Evolutionary conservation across 371 early-diverging fungal species (phyloP).

Genomic region (Chytridiales sp.): DNA sequence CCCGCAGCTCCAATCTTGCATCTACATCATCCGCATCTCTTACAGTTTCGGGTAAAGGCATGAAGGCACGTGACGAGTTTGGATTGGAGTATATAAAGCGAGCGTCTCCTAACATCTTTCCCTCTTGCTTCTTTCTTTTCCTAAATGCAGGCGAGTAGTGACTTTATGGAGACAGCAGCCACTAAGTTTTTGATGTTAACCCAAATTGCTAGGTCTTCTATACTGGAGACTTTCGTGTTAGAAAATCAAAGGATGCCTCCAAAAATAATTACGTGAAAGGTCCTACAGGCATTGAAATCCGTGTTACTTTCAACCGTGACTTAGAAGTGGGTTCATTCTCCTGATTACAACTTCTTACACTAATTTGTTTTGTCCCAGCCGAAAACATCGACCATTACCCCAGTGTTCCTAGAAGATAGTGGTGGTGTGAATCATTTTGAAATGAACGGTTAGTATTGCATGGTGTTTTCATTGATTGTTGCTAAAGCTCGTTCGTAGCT

Average conservation of each 20-base stretch:
- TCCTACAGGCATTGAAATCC: constrained; percentile 1
- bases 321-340: no score
- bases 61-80: no score
- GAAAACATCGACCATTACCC: constrained; percentile 7
- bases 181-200: background rate
- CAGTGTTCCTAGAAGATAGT: background rate
- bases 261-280: constrained; percentile 8
- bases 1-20: no score
- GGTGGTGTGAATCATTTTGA: background rate
- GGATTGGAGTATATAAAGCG: no score
- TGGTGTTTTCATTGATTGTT: background rate
- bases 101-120: no score
- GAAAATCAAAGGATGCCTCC: background rate
- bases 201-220: background rate
- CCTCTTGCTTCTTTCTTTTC: no score
- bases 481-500: background rate
- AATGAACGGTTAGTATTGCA: constrained; percentile 1
- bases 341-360: no score
- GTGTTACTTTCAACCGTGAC: background rate
- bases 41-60: no score
- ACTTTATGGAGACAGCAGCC: no score
- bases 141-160: no score
- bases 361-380: no score
- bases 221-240: constrained; percentile 4
- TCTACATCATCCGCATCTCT: no score